A percentile compares a stretch with the other conserved stretches of the same genome.
These are phyloP conservation scores for Cyclotella kingstonii DNA, from an alignment of 108 stramenopile genomes.

Conservation along the genomic window DNA sequence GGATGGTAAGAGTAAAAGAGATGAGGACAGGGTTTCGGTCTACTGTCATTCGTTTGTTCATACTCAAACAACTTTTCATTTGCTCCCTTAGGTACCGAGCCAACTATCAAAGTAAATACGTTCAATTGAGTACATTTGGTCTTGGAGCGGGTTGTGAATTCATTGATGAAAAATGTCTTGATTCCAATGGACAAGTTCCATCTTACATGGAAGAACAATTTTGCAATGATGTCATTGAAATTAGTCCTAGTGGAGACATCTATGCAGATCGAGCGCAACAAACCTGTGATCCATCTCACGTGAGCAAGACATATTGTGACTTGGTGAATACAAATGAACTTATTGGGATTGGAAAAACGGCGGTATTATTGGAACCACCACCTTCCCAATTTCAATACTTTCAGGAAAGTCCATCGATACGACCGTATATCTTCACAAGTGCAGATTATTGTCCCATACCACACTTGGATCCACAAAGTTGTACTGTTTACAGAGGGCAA, in stretches of 20 bases:
- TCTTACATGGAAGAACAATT: constrained; percentile 55
- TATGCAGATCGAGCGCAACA: constrained; percentile 17
- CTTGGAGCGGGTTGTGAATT: constrained; percentile 57
- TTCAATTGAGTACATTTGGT: constrained; percentile 42
- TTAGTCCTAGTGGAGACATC: constrained; percentile 17
- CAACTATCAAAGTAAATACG: constrained; percentile 44
- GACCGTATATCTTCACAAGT: constrained; percentile 33
- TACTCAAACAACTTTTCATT: not conserved
- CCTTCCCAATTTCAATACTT: constrained; percentile 44
- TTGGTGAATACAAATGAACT: constrained; percentile 30
- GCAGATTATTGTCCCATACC: constrained; percentile 48
- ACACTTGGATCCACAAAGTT: constrained; percentile 35
- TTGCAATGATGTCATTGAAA: constrained; percentile 48
- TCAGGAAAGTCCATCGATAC: constrained; percentile 18
- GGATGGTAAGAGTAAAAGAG: constrained; percentile 42
- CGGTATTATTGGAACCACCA: constrained; percentile 15
- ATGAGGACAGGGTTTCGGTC: constrained; percentile 49
- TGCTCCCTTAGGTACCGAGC: constrained; percentile 28
- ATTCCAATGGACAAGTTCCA: constrained; percentile 49
- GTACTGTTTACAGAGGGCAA: constrained; percentile 22
- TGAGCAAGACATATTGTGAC: constrained; percentile 44
- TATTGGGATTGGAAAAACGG: constrained; percentile 30
- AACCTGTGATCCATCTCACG: constrained; percentile 47
- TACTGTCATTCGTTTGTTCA: not conserved
- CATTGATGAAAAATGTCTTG: constrained; percentile 48